These are phyloP conservation scores for Fusarium acutatum DNA, from an alignment of 2,329 filamentous ascomycete species.

Conservation along the genomic window DNA sequence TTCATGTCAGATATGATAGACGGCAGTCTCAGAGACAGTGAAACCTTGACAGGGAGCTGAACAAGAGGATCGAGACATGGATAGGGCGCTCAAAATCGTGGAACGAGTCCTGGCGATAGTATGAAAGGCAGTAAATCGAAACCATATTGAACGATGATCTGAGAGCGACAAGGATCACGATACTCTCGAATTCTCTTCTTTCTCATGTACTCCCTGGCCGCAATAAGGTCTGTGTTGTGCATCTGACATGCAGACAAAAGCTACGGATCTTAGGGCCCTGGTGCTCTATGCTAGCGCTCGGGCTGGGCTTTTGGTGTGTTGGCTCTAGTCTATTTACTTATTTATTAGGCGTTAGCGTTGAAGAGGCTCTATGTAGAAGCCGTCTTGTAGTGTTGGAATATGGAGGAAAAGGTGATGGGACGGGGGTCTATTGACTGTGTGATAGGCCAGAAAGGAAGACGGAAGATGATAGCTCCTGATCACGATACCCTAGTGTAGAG, in stretches of 20 bases:
- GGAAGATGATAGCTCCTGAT: not conserved
- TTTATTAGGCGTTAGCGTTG: conserved; percentile 6
- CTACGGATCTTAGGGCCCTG: conserved; percentile 1
- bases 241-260: conserved; percentile 21
- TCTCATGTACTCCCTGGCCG: not conserved
- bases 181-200: conserved; percentile 9
- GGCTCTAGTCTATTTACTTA: not conserved
- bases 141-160: not conserved
- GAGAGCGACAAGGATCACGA: conserved; percentile 10
- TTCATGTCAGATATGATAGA: conserved; percentile 11
- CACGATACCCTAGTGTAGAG: not conserved
- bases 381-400: not conserved
- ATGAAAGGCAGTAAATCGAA: not conserved
- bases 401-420: not conserved
- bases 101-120: not conserved
- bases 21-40: not conserved
- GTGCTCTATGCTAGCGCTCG: conserved; percentile 11
- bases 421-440: not conserved
- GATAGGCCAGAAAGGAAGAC: not conserved
- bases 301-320: not conserved
- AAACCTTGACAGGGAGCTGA: conserved; percentile 6
- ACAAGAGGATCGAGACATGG: not conserved
- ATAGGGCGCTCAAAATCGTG: not conserved
- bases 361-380: not conserved
- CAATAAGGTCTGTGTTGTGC: conserved; percentile 24